Conservation (phyloP, 768 basidiomycete species). For the Leccinum olivaceopallidum region DNA sequence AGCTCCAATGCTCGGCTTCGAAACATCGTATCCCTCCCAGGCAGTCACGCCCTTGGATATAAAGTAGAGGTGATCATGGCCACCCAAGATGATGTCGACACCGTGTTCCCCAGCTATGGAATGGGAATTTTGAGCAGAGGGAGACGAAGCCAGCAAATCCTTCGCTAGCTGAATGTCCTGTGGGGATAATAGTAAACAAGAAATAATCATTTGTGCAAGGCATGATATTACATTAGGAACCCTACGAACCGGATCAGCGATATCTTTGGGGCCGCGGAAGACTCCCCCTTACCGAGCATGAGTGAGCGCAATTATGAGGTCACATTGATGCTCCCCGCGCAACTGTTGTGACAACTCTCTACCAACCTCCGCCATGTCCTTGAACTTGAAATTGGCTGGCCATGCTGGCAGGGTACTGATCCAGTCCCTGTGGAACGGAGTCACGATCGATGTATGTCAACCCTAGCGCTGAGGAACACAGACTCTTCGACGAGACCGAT, state of each 20-base stretch:
- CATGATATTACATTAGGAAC: conserved; percentile 30
- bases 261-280: background rate
- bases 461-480: conserved; percentile 9
- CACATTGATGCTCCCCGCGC: conserved; percentile 71
- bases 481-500: conserved; percentile 90
- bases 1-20: conserved; percentile 55
- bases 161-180: conserved; percentile 77
- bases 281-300: conserved; percentile 61
- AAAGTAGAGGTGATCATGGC: conserved; percentile 88
- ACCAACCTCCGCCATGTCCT: conserved; percentile 72
- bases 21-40: conserved; percentile 68
- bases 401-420: conserved; percentile 85
- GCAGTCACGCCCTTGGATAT: conserved; percentile 60
- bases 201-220: background rate
- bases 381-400: conserved; percentile 78
- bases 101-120: conserved; percentile 62
- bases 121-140: conserved; percentile 45
- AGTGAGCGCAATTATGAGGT: conserved; percentile 83
- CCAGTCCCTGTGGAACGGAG: conserved; percentile 65
- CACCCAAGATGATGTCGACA: conserved; percentile 81
- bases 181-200: conserved; percentile 9
- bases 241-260: conserved; percentile 19
- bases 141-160: conserved; percentile 58
- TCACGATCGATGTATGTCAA: background rate
- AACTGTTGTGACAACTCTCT: conserved; percentile 73